Percentiles rank a stretch among this genome's conserved stretches.
These are phyloP conservation scores for Debaryomyces psychrophilus DNA, from an alignment of 1,139 yeast species.

Conservation along the genomic window DNA sequence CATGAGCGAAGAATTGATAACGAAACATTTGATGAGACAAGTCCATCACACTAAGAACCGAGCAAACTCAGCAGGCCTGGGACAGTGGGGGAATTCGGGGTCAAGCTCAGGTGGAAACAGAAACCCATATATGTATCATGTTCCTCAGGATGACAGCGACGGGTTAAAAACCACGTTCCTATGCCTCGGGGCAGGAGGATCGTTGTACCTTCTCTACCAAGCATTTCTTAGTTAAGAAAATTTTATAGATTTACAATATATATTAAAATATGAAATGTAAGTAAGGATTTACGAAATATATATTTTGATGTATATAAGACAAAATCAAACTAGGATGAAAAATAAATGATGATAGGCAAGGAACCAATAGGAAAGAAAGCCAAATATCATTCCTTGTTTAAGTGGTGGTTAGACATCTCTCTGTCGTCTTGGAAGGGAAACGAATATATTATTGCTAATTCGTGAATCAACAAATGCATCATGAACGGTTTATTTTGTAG, in stretches of 20 bases:
- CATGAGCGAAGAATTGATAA: constrained; percentile 44
- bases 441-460: constrained; percentile 11
- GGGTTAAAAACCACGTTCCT: constrained; percentile 6
- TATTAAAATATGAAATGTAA: constrained; percentile 9
- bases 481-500: constrained; percentile 7
- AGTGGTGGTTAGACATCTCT: constrained; percentile 6
- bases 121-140: constrained; percentile 39
- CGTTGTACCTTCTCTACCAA: constrained; percentile 31
- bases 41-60: constrained; percentile 26
- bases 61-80: not conserved
- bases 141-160: constrained; percentile 32
- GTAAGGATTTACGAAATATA: constrained; percentile 6
- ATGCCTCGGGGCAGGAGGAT: constrained; percentile 33
- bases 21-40: constrained; percentile 49
- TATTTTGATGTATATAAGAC: constrained; percentile 8
- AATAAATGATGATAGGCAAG: constrained; percentile 5
- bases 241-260: constrained; percentile 7
- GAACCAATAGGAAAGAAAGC: not conserved
- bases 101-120: constrained; percentile 2
- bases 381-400: constrained; percentile 1
- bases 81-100: not conserved
- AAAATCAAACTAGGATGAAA: constrained; percentile 8
- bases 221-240: constrained; percentile 13
- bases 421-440: constrained; percentile 6
- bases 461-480: constrained; percentile 17